Evolutionary conservation across 257 asterid species (phyloP).

Genomic region (Salvia splendens): DNA sequence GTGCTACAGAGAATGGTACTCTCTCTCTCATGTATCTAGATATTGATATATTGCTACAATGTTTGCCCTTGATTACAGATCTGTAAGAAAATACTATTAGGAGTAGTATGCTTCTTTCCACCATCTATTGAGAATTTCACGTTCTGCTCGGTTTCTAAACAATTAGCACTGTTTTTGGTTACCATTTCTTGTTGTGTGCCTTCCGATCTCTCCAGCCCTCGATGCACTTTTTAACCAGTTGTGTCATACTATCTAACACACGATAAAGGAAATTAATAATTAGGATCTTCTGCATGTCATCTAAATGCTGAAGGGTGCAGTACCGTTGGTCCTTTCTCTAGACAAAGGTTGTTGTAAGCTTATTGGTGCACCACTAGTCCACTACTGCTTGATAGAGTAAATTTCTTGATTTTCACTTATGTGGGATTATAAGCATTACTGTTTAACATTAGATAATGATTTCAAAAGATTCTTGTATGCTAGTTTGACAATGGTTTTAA

Average conservation of each 20-base stretch:
- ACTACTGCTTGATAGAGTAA: not conserved
- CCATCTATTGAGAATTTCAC: not conserved
- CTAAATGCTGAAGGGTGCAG: not conserved
- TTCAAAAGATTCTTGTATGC: not conserved
- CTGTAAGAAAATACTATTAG: not conserved
- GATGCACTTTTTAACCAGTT: too few species aligned
- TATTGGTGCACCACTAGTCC: not conserved
- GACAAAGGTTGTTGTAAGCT: not conserved
- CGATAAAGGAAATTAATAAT: not conserved
- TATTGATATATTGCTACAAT: not conserved
- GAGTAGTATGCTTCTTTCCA: not conserved
- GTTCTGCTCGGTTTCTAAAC: not conserved
- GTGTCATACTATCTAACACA: not conserved
- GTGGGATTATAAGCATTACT: not conserved
- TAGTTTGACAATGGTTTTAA: not conserved
- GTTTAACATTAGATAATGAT: not conserved
- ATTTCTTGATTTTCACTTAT: conserved; percentile 1
- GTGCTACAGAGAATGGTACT: conserved; percentile 90
- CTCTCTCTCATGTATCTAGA: not conserved
- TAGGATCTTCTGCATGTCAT: not conserved
- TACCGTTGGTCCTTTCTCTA: not conserved
- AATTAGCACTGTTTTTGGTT: not conserved
- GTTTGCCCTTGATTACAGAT: not conserved
- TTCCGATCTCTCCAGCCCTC: not conserved
- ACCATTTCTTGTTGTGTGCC: not conserved